Evolutionary conservation across 2,329 filamentous ascomycete genomes (phyloP), one percentile per base, ranked within the genome.

Genomic region (Colletotrichum shisoi): DNA sequence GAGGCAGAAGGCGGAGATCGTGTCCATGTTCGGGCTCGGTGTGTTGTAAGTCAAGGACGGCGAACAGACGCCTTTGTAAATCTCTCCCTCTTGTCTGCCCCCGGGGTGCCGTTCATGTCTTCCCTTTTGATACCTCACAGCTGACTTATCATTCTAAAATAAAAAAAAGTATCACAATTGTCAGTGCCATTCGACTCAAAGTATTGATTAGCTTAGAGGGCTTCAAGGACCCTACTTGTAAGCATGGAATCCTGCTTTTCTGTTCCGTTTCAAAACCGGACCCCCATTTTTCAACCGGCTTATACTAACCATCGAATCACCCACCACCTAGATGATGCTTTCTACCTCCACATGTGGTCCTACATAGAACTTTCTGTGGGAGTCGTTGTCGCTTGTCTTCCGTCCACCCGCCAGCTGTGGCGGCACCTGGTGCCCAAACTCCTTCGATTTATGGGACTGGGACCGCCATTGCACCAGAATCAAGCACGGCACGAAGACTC

Each of bases 301-400:
- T 15, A 2, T 8, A 13, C 51, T 57, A 1, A 53, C 39, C 13
- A 3, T 17, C 19, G n/a, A 52, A 37, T 4, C 52, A 11, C 31
- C 3, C 9, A 19, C 4, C n/a, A 24, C 12, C n/a, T 12, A 67
- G 64, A 64, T 11, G 61, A 85, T 72, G 81, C 78, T 1, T 75
- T 79, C 15, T 68, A 73, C 1, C 74, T 81, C 37, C 78, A 83
- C 57, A 74, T 79, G 52, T 84, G 82, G 82, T 83, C 81, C 0
- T 75, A 75, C 13, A 71, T 83, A 19, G 82, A 83, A 69, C 77
- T 78, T 54, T 79, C 80, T 52, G 74, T 83, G 2, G 81, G 80
- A 21, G 79, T 81, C 15, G 76, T 82, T 17, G 75, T 82, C 37
- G 73, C 78, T 4, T 81, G 76, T 56, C 72, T 82, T 15, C 81